Evolutionary conservation across 208 protist species (phyloP).

Genomic region (Herpetomonas samuelpessoai): DNA sequence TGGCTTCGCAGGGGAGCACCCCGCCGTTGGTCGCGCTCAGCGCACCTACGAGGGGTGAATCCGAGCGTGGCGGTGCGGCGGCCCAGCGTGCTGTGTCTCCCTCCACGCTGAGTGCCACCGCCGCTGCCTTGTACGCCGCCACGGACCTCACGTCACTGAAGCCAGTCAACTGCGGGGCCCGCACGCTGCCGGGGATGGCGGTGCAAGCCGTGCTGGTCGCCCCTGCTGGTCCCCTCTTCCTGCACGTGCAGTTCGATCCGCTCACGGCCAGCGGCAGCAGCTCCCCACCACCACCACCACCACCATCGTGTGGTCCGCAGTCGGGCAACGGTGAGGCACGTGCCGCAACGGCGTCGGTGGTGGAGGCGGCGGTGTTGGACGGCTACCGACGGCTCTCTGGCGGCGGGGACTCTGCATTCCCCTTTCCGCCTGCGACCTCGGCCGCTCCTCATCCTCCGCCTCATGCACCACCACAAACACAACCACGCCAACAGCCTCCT

Average conservation of each 20-base stretch:
- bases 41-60: not conserved
- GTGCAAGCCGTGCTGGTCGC: constrained; percentile 59
- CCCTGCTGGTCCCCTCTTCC: constrained; percentile 53
- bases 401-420: not conserved
- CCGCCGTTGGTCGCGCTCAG: not conserved
- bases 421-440: not conserved
- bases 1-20: too few species aligned
- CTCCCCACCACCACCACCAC: not conserved
- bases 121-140: not conserved
- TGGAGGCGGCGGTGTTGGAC: not conserved
- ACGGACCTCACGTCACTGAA: constrained; percentile 9
- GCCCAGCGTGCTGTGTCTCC: not conserved
- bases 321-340: not conserved
- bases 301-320: not conserved
- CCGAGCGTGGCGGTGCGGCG: not conserved
- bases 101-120: not conserved
- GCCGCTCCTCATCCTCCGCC: too few species aligned
- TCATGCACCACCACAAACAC: too few species aligned
- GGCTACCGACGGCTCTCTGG: not conserved
- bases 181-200: constrained; percentile 24
- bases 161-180: constrained; percentile 48
- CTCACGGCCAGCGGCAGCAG: not conserved
- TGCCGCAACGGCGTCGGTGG: not conserved
- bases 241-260: constrained; percentile 52
- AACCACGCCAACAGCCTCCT: not conserved